phyloP scores from a whole-genome alignment of 164 flowering plant species.

The Litsea cubeba region DNA sequence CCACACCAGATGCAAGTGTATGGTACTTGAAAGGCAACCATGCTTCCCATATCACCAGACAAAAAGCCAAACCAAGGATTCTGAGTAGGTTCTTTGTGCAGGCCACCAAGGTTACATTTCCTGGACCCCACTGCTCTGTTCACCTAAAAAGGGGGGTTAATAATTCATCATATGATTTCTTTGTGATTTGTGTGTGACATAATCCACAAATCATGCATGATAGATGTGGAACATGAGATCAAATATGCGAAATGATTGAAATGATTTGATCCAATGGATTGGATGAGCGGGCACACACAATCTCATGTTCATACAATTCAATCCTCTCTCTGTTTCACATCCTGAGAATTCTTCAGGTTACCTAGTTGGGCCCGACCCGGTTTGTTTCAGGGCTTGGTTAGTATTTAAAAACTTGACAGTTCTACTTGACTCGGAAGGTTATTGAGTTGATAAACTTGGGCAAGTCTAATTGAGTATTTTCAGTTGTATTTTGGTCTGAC shows the following conservation, averaged over 20 bases:
- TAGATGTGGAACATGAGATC: neutral
- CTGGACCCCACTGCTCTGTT: slow-evolving; percentile 19
- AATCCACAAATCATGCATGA: no score
- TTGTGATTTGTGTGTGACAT: neutral
- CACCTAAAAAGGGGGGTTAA: slow-evolving; percentile 4
- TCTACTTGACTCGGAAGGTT: no score
- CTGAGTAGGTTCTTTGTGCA: slow-evolving; percentile 24
- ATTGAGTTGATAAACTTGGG: no score
- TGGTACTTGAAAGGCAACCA: slow-evolving; percentile 14
- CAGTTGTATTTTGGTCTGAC: no score
- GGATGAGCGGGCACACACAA: neutral
- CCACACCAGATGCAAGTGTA: slow-evolving; percentile 5
- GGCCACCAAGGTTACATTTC: slow-evolving; percentile 32
- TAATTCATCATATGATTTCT: neutral
- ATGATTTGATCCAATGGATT: slow-evolving; percentile 19
- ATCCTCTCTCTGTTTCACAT: neutral
- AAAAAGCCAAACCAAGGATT: slow-evolving; percentile 27
- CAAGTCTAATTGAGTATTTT: no score
- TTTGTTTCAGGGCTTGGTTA: no score
- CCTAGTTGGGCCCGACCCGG: no score
- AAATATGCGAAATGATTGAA: neutral
- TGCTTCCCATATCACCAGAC: slow-evolving; percentile 31
- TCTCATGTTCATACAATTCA: neutral
- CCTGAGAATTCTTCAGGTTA: neutral
- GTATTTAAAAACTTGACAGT: no score